These are phyloP conservation scores for Whalleya microplaca DNA, from an alignment of 2,329 filamentous ascomycete species.

Conservation along the genomic window DNA sequence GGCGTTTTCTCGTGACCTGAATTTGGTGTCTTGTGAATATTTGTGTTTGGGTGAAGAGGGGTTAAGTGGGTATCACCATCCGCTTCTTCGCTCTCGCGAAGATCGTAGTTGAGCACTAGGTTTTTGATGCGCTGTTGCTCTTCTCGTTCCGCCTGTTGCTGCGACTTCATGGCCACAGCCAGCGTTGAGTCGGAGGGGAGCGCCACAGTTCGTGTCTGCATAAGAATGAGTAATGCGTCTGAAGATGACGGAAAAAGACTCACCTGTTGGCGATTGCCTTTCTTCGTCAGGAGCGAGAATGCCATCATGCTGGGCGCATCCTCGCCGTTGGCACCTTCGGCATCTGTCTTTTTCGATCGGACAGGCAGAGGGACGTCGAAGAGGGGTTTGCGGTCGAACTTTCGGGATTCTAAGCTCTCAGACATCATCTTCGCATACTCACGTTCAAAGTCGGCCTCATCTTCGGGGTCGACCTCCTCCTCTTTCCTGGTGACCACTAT, in stretches of 20 bases:
- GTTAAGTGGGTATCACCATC: conserved; percentile 68
- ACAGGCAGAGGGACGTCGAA: conserved; percentile 99
- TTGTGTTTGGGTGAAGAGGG: conserved; percentile 50
- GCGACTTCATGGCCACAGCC: conserved; percentile 92
- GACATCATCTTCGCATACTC: conserved; percentile 99
- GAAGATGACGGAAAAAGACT: conserved; percentile 22
- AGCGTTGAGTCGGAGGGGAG: conserved; percentile 90
- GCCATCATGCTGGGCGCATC: conserved; percentile 76
- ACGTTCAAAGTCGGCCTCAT: conserved; percentile 95
- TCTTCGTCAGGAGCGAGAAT: conserved; percentile 94
- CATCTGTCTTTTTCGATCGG: conserved; percentile 58
- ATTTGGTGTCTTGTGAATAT: conserved; percentile 52
- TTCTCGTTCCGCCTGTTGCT: conserved; percentile 92
- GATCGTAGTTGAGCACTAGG: conserved; percentile 93
- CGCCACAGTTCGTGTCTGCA: conserved; percentile 85
- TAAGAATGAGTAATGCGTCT: conserved; percentile 19
- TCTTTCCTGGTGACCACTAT: conserved; percentile 92
- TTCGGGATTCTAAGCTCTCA: conserved; percentile 92
- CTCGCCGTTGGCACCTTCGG: conserved; percentile 43
- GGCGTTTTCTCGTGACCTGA: conserved; percentile 55
- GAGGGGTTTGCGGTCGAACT: conserved; percentile 90
- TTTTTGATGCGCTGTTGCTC: conserved; percentile 99
- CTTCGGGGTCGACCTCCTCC: conserved; percentile 88
- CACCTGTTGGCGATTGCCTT: conserved; percentile 92
- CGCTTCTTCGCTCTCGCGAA: conserved; percentile 78